Conservation (phyloP, 305 asterid genomes). For the Ilex paraguariensis region DNA sequence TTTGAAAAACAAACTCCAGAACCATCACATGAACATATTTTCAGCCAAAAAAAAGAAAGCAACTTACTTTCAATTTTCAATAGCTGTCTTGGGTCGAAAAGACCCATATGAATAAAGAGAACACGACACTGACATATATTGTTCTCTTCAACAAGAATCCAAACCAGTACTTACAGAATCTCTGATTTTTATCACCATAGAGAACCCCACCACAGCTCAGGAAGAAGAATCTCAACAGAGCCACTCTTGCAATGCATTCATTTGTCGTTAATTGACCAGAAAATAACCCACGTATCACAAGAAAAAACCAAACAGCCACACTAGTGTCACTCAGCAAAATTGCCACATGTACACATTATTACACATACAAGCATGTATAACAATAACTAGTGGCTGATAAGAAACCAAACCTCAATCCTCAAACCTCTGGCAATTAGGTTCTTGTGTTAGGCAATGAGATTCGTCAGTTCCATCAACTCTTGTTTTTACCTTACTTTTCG, state of each 20-base stretch:
- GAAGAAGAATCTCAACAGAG: slow-evolving; percentile 14
- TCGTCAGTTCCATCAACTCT: slow-evolving; percentile 1
- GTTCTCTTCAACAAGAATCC: slow-evolving; percentile 2
- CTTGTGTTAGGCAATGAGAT: too few species aligned
- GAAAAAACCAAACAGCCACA: too few species aligned
- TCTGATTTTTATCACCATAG: slow-evolving; percentile 6
- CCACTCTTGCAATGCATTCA: slow-evolving; percentile 9
- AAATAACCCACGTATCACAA: background rate
- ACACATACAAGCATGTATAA: slow-evolving; percentile 21
- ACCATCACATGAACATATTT: too few species aligned
- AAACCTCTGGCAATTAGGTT: too few species aligned
- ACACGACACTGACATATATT: slow-evolving; percentile 1
- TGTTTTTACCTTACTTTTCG: background rate
- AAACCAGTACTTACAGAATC: slow-evolving; percentile 4
- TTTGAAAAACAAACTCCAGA: too few species aligned
- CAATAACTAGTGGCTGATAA: slow-evolving; percentile 18
- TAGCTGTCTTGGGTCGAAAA: background rate
- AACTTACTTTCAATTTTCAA: background rate
- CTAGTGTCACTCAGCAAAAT: too few species aligned
- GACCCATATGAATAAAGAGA: slow-evolving; percentile 6
- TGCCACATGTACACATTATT: background rate
- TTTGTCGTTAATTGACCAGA: slow-evolving; percentile 11
- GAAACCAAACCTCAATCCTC: background rate
- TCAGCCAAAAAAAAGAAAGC: too few species aligned
- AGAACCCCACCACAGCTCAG: slow-evolving; percentile 19